Evolutionary conservation across 2,329 filamentous ascomycete species (phyloP), one percentile per base, ranked within the genome.

Genomic region (Cercospora berteroae): DNA sequence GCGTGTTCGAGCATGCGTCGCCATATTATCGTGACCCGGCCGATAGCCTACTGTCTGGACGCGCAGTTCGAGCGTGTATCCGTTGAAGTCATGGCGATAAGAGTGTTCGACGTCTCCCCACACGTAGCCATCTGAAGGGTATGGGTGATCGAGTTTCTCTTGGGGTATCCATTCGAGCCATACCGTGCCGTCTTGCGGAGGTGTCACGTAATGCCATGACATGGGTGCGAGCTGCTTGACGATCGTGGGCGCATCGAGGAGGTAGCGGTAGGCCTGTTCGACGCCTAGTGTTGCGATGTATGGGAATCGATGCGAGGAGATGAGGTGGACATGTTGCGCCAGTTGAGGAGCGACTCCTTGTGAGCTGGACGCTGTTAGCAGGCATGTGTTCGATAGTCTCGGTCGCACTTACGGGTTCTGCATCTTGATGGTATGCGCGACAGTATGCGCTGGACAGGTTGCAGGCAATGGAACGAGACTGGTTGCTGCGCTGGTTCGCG

Each of bases 161-260:
- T 90, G 83, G 2, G 94, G 91, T 78, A 97, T 93, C 94, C 94
- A 98, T 62, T 91, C 90, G 70, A 98, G 84, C 77, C 95, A 87
- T 55, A 97, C 86, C 8, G 89, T 90, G 65, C 93, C 93, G 79
- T 96, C 92, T 62, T 85, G 85, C 10, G 94, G 94, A 63, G 88
- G 87, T 74, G 95, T 89, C 65, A 98, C 87, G 79, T 94, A 97
- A 56, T 91, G 94, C 94, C 94, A 99, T 80, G 90, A 92, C 85
- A 99, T 94, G 2, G 94, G 88, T 59, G 93, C 90, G 71, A 89
- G 85, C 76, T 96, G 90, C 79, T 92, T 91, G 73, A 94, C 90
- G 69, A 97, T 90, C 76, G 92, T 90, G 8, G 94, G 92, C 44
- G 93, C 94, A 75, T 89, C 88, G 76, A 94, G 85, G 68, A 98